Percentiles rank a stretch among this genome's conserved stretches.
Conservation (phyloP, 805 yeast species). For the Ogataea nonfermentans region DNA sequence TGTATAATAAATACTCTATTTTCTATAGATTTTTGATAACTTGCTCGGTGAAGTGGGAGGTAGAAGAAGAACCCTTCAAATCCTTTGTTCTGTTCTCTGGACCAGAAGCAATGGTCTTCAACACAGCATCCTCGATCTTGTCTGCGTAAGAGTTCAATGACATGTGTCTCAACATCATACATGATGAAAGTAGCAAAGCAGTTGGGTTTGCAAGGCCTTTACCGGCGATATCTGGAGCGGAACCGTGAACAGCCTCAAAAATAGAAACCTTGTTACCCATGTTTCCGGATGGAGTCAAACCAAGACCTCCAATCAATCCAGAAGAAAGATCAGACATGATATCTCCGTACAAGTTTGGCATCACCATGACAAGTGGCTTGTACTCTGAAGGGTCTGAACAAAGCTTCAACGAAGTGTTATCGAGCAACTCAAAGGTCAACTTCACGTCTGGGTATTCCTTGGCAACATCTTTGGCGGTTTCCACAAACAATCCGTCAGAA, state of each 20-base stretch:
- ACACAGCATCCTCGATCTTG: conserved; percentile 84
- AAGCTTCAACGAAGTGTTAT: conserved; percentile 89
- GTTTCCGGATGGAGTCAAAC: conserved; percentile 98
- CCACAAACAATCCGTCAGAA: conserved; percentile 95
- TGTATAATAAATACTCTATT: conserved; percentile 7
- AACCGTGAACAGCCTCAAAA: conserved; percentile 99
- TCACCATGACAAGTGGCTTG: conserved; percentile 85
- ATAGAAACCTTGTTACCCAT: conserved; percentile 98
- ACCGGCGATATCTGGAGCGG: conserved; percentile 99
- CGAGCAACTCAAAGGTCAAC: conserved; percentile 83
- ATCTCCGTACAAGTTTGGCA: conserved; percentile 99
- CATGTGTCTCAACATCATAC: conserved; percentile 99
- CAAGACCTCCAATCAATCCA: conserved; percentile 97
- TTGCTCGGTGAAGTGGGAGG: conserved; percentile 86
- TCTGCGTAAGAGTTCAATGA: conserved; percentile 78
- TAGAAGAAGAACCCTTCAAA: conserved; percentile 88
- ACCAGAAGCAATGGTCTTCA: conserved; percentile 89
- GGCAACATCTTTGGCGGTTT: conserved; percentile 84
- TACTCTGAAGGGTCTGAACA: conserved; percentile 87
- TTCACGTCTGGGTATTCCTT: conserved; percentile 89
- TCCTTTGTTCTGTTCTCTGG: conserved; percentile 96
- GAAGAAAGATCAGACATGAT: conserved; percentile 97
- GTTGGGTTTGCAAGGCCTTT: conserved; percentile 99
- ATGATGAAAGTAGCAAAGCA: conserved; percentile 90
- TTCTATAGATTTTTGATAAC: conserved; percentile 71